Evolutionary conservation across 352 stramenopile species (phyloP), one percentile per base, ranked within the genome.

Genomic region (Saprolegnia parasitica): DNA sequence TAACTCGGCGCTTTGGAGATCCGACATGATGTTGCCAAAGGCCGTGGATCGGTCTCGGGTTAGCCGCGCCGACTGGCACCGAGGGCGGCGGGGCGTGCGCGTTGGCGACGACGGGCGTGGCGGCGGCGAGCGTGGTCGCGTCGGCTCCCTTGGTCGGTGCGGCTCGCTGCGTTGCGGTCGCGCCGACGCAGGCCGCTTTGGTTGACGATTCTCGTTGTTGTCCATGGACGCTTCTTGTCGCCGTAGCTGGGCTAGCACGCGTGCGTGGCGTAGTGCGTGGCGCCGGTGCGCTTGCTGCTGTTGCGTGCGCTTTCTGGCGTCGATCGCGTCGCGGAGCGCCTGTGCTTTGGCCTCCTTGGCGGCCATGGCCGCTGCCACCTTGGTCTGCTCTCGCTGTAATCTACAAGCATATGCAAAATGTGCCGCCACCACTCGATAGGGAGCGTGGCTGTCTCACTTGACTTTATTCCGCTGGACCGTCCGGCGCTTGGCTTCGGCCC

Each of bases 11-110:
- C 42, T 49, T 13, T 70, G 63, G 18, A 70, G 32, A 10, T 70
- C 55, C 20, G 63, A 55, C 63, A 61, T 52, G 29, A 70, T 70
- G 54, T 70, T 70, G 15, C 63, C 63, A 47, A 70, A 70, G 10
- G 50, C 63, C 5, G 45, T 47, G 8, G 63, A 24, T 4, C 63
- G 46, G 15, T 70, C 63, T 39, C 63, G 63, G n/a, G 46, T 29
- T 2, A 54, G 15, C 37, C 63, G 49, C 23, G 63, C 63, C 23
- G 42, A 61, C 35, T 70, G 63, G 9, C 52, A 60, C 35, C 52
- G 52, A 4, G n/a, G 13, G 13, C 52, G 52, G 3, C 52, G 13
- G 1, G n/a, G n/a, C 24, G 52, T 21, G 16, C 13, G 52, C 11
- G 52, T 24, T 11, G 52, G 52, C 3, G 52, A 26, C 24, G 52